Conservation (phyloP, 257 asterid genomes). For the Gardenia jasminoides region DNA sequence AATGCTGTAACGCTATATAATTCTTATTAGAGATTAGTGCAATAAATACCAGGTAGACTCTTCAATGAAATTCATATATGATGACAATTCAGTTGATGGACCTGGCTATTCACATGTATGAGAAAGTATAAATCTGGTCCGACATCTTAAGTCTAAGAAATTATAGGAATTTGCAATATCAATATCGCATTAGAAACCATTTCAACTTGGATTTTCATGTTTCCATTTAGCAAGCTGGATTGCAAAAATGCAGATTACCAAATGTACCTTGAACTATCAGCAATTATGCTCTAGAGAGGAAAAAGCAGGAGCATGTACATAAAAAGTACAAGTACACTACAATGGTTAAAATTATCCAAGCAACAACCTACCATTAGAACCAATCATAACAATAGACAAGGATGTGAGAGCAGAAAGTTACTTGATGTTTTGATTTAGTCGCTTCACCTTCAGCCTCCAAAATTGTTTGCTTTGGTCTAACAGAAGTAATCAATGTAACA, state of each 20-base stretch:
- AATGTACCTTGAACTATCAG: neutral
- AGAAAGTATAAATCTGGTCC: neutral
- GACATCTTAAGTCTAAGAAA: neutral
- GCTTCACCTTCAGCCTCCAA: constrained; percentile 97
- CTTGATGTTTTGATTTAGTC: constrained; percentile 73
- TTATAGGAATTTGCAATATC: neutral
- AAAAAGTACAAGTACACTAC: neutral
- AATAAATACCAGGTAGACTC: neutral
- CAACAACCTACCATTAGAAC: neutral
- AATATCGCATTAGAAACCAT: neutral
- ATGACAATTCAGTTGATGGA: neutral
- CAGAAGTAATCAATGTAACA: constrained; percentile 18
- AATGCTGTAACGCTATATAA: neutral
- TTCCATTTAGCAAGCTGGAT: neutral
- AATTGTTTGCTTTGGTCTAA: constrained; percentile 88
- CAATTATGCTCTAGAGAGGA: neutral
- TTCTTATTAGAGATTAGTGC: neutral
- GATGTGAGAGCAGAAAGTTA: constrained; percentile 25
- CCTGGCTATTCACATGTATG: neutral
- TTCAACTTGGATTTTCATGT: neutral
- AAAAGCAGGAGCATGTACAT: neutral
- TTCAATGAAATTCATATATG: neutral
- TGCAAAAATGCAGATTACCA: neutral
- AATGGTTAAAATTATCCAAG: neutral
- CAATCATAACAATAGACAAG: neutral